phyloP scores from a whole-genome alignment of 139 green algal species.

The Penium margaritaceum region DNA sequence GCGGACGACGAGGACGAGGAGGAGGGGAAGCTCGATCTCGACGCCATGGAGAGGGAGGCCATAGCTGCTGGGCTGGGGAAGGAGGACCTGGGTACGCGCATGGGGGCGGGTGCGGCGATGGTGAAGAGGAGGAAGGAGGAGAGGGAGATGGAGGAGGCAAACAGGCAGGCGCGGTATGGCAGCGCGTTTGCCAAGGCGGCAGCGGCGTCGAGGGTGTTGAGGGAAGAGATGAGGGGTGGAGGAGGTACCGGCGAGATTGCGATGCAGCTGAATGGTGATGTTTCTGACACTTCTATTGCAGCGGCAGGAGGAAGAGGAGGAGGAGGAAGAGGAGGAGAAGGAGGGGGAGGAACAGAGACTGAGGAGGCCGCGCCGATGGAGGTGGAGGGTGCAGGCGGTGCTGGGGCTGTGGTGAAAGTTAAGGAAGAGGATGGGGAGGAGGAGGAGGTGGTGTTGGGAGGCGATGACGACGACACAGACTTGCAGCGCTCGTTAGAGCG shows the following conservation, averaged over 20 bases:
- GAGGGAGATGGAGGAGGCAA: conserved; percentile 12
- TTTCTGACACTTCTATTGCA: no score
- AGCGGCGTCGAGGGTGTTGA: conserved; percentile 16
- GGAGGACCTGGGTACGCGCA: conserved; percentile 4
- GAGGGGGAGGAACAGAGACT: conserved; percentile 21
- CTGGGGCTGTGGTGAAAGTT: conserved; percentile 44
- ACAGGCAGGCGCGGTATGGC: conserved; percentile 6
- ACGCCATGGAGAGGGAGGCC: conserved; percentile 33
- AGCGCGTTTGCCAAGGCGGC: conserved; percentile 27
- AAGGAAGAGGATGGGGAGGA: conserved; percentile 45
- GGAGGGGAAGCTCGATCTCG: conserved; percentile 32
- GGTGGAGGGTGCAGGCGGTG: conserved; percentile 45
- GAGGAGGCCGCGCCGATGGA: no score
- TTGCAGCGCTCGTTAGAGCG: conserved; percentile 44
- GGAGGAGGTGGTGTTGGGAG: conserved; percentile 50
- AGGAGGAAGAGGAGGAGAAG: conserved; percentile 16
- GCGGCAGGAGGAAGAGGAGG: not conserved
- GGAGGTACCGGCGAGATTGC: not conserved
- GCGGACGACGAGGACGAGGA: conserved; percentile 34
- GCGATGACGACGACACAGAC: conserved; percentile 37
- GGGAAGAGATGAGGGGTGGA: not conserved
- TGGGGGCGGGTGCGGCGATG: not conserved
- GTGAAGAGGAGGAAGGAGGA: conserved; percentile 14
- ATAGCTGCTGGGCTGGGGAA: conserved; percentile 9
- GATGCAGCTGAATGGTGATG: conserved; percentile 9